These are phyloP conservation scores for Alternaria brassicicola DNA, from an alignment of 2,329 filamentous ascomycete species.

Conservation along the genomic window DNA sequence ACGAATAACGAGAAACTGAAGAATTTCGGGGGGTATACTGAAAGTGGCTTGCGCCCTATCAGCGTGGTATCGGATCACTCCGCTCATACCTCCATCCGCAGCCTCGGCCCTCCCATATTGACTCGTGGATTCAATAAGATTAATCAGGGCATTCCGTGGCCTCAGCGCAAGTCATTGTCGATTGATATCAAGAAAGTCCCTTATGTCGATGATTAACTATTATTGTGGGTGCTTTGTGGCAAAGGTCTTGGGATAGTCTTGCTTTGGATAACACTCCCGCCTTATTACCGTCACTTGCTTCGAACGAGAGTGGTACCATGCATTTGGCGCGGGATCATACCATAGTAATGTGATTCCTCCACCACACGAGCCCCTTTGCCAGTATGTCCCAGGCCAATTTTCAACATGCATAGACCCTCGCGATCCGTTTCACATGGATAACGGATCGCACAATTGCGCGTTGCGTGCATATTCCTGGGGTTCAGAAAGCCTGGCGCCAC, in stretches of 20 bases:
- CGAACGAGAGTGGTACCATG: neutral
- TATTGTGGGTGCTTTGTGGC: constrained; percentile 1
- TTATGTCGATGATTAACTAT: too few species aligned
- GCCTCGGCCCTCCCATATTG: too few species aligned
- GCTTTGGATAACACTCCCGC: neutral
- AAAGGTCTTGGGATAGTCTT: neutral
- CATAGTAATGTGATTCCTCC: neutral
- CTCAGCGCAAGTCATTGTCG: too few species aligned
- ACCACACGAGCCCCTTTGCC: neutral
- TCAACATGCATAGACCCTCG: neutral
- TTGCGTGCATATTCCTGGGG: neutral
- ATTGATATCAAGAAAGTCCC: too few species aligned
- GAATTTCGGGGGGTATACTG: too few species aligned
- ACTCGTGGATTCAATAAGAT: too few species aligned
- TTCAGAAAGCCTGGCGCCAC: neutral
- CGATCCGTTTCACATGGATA: neutral
- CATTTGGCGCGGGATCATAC: neutral
- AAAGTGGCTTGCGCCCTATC: too few species aligned
- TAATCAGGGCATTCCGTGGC: too few species aligned
- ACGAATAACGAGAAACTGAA: too few species aligned
- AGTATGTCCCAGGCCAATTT: neutral
- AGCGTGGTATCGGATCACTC: too few species aligned
- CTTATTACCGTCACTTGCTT: neutral
- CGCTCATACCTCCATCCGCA: too few species aligned
- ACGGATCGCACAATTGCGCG: neutral